Evolutionary conservation across 495 filamentous ascomycete species (phyloP), one percentile per base, ranked within the genome.

Genomic region (Penicillium canescens): DNA sequence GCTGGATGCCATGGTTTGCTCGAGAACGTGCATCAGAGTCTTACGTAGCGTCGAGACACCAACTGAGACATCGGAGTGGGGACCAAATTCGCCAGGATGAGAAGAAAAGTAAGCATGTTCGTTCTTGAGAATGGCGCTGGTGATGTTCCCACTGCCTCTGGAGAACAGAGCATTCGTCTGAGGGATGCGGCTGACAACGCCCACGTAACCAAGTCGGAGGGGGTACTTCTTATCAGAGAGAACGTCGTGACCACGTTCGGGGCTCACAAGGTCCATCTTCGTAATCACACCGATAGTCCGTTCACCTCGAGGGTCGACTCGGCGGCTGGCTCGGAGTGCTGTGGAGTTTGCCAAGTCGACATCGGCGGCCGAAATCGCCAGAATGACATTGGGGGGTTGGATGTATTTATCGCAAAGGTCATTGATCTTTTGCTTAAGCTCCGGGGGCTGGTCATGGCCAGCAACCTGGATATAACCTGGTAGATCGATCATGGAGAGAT

Each of bases 331-430:
- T 51, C 93, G 80, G 24, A 99, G 76, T 10, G 94, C 92, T 4
- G 94, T 93, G 3, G 94, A 98, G 65, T 99, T 99, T 4, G 94
- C 94, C 23, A 99, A 70, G 75, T 99, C 94, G 33, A 97, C 92
- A 73, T 98, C 95, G 26, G 94, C 94, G 6, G 95, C 94, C 5
- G 94, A 99, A 55, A 99, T 98, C 8, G 94, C 94, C 34, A 99
- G 75, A 53, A 99, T 96, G 56, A 99, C 86, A 63, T 99, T 99
- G 5, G 94, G 94, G 6, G 92, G 72, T 66, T 95, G 89, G 52
- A 99, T 98, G 63, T 98, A 99, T 77, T 94, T 97, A 67, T 99
- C 95, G 63, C 94, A 99, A 21, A 99, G 86, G 60, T 96, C 92
- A 7, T 87, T 82, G 62, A 99, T 99, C 77, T 95, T 97, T 66